These are phyloP conservation scores for Termitomyces sp. DNA, from an alignment of 1,284 basidiomycete species.

Conservation along the genomic window DNA sequence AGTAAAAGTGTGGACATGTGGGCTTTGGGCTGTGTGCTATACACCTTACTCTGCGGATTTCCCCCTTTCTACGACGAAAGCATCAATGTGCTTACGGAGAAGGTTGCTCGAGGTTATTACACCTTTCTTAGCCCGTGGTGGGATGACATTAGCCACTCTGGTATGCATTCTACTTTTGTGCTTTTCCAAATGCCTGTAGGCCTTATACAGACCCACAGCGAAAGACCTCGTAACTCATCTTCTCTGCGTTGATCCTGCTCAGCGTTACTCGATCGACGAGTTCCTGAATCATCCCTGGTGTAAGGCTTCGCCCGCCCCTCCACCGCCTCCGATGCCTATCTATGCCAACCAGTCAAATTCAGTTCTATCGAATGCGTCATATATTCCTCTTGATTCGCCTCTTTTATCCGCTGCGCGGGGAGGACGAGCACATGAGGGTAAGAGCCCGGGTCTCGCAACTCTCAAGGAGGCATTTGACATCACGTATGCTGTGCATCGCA, in stretches of 20 bases:
- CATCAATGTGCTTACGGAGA: conserved; percentile 97
- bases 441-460: conserved; percentile 86
- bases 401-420: conserved; percentile 78
- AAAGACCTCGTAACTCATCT: conserved; percentile 96
- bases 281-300: conserved; percentile 98
- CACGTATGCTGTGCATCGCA: conserved; percentile 97
- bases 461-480: conserved; percentile 99
- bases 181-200: neutral
- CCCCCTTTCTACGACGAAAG: conserved; percentile 99
- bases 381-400: conserved; percentile 84
- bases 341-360: conserved; percentile 28
- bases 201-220: conserved; percentile 39
- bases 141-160: conserved; percentile 88
- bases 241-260: conserved; percentile 91
- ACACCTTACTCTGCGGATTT: conserved; percentile 98
- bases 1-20: conserved; percentile 99
- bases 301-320: conserved; percentile 59
- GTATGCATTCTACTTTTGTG: conserved; percentile 37
- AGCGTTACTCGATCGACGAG: conserved; percentile 97
- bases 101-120: conserved; percentile 96
- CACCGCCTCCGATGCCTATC: conserved; percentile 56
- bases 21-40: conserved; percentile 97
- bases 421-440: conserved; percentile 65
- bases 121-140: conserved; percentile 99
- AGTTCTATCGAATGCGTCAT: conserved; percentile 14